Percentiles rank a stretch among this genome's conserved stretches.
phyloP scores from a whole-genome alignment of 257 asterid genomes.

The Schizonepeta tenuifolia region DNA sequence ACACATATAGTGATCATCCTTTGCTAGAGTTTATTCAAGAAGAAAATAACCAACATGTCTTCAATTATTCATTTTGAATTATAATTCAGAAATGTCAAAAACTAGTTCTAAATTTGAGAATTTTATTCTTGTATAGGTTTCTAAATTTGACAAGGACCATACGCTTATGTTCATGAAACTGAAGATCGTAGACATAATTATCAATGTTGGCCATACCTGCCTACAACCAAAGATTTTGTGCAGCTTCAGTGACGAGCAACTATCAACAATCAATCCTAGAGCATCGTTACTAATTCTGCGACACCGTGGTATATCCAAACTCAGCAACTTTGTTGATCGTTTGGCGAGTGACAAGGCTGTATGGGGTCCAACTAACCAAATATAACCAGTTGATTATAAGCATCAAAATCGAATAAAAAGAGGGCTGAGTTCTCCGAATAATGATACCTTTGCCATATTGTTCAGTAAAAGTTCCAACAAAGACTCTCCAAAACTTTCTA shows the following conservation, averaged over 20 bases:
- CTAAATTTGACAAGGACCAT: neutral
- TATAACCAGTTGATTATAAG: constrained; percentile 22
- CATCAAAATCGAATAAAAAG: constrained; percentile 13
- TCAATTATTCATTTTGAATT: too few species aligned
- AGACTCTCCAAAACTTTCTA: constrained; percentile 75
- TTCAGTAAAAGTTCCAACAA: constrained; percentile 73
- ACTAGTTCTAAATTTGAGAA: too few species aligned
- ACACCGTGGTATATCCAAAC: constrained; percentile 84
- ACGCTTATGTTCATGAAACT: neutral
- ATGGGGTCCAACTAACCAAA: constrained; percentile 54
- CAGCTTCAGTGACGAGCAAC: constrained; percentile 69
- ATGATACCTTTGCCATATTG: constrained; percentile 56
- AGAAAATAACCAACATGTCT: too few species aligned
- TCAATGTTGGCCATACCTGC: constrained; percentile 53
- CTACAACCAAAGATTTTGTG: constrained; percentile 80
- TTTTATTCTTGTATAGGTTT: too few species aligned
- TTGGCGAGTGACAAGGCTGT: constrained; percentile 74
- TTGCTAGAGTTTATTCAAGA: too few species aligned
- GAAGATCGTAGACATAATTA: too few species aligned
- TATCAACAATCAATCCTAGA: constrained; percentile 73
- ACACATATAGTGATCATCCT: constrained; percentile 3
- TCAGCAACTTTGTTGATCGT: constrained; percentile 51
- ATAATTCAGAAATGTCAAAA: too few species aligned
- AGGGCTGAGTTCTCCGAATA: neutral
- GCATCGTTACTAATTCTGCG: constrained; percentile 63